phyloP scores from a whole-genome alignment of 192 early-diverging fungal species.

The Linnemannia exigua region DNA sequence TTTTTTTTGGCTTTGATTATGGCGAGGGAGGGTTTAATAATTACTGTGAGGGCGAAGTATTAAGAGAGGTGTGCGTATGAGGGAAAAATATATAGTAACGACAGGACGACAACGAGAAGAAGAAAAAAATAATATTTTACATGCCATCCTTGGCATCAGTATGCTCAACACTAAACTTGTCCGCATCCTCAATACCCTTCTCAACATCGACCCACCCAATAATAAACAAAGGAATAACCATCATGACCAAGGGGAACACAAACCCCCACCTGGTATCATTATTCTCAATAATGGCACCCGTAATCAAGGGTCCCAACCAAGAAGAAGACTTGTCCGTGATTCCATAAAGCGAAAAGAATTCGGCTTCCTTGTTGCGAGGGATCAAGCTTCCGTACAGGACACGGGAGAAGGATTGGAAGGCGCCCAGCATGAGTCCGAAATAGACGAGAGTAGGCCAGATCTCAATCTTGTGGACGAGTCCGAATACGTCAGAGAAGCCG shows the following conservation, averaged over 20 bases:
- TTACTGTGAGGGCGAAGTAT: not conserved
- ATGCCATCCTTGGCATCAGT: constrained; percentile 46
- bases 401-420: constrained; percentile 69
- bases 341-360: constrained; percentile 81
- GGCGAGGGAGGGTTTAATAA: no score
- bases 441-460: constrained; percentile 67
- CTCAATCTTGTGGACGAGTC: constrained; percentile 67
- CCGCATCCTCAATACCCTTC: constrained; percentile 68
- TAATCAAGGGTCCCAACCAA: constrained; percentile 83
- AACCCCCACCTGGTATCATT: constrained; percentile 69
- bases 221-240: constrained; percentile 66
- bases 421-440: constrained; percentile 75
- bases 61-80: not conserved
- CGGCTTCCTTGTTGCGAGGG: constrained; percentile 74
- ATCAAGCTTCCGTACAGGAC: constrained; percentile 74
- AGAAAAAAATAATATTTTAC: constrained; percentile 17
- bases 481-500: constrained; percentile 69
- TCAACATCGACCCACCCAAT: constrained; percentile 69
- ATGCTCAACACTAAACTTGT: constrained; percentile 47
- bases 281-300: constrained; percentile 72
- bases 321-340: constrained; percentile 79
- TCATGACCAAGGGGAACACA: constrained; percentile 66
- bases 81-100: no score
- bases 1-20: no score
- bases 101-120: no score